Conservation (phyloP, 2,329 filamentous ascomycete genomes). For the Fusarium sarcochroum region DNA sequence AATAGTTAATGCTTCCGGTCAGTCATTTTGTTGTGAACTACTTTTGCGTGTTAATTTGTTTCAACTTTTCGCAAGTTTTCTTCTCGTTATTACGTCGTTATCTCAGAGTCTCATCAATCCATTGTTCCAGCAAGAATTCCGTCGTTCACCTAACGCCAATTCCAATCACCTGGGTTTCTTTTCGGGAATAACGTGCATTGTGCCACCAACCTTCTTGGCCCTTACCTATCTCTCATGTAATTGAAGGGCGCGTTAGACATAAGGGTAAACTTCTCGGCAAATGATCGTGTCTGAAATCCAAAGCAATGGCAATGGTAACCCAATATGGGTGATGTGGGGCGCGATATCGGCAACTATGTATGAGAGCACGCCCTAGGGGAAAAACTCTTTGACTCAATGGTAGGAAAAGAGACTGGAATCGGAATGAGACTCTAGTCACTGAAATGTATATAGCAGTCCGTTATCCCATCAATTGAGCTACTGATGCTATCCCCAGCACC, state of each 20-base stretch:
- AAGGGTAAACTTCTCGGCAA: constrained; percentile 10
- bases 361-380: constrained; percentile 25
- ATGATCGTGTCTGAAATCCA: constrained; percentile 16
- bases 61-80: too few relatives aligned
- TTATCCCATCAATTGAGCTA: constrained; percentile 7
- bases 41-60: too few relatives aligned
- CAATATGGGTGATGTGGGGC: constrained; percentile 35
- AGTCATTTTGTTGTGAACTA: background rate
- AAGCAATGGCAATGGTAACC: constrained; percentile 19
- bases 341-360: constrained; percentile 40
- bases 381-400: constrained; percentile 24
- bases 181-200: background rate
- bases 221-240: background rate
- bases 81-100: too few relatives aligned
- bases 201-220: background rate
- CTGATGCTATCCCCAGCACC: background rate
- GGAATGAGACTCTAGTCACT: constrained; percentile 5
- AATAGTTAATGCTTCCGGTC: background rate
- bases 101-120: too few relatives aligned
- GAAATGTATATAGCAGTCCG: constrained; percentile 37
- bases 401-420: background rate
- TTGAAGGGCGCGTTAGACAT: constrained; percentile 19
- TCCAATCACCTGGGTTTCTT: too few relatives aligned
- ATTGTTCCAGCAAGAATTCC: too few relatives aligned
- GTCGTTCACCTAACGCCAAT: too few relatives aligned